Percentiles rank a stretch among this genome's conserved stretches.
Conservation (phyloP, 495 filamentous ascomycete species). For the Penicillium macrosclerotiorum region DNA sequence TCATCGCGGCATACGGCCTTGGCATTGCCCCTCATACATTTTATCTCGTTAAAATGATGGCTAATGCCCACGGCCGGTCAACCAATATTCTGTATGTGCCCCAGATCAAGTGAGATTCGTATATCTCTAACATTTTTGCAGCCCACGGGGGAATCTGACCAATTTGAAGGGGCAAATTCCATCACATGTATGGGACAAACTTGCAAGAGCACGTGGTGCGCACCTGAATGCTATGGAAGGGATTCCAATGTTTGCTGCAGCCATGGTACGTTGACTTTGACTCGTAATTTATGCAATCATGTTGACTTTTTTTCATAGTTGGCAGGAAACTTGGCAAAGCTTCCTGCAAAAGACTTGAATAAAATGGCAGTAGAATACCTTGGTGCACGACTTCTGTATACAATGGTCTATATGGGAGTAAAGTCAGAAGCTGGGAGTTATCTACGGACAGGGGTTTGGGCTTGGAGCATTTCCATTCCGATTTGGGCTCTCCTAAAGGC, state of each 20-base stretch:
- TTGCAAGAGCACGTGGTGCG: slow-evolving; percentile 23
- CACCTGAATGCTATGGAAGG: slow-evolving; percentile 31
- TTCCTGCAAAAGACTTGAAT: slow-evolving; percentile 24
- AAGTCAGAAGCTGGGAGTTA: slow-evolving; percentile 22
- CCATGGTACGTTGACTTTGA: slow-evolving; percentile 16
- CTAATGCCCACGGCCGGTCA: slow-evolving; percentile 24
- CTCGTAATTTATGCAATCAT: neutral
- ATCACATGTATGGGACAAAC: slow-evolving; percentile 22
- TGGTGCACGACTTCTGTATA: slow-evolving; percentile 21
- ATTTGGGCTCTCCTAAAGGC: slow-evolving; percentile 22
- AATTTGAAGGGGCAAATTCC: slow-evolving; percentile 23
- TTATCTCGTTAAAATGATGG: slow-evolving; percentile 30
- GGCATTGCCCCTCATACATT: slow-evolving; percentile 26
- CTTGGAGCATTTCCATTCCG: slow-evolving; percentile 28
- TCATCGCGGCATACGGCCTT: slow-evolving; percentile 25
- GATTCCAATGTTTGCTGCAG: slow-evolving; percentile 27
- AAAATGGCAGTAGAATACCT: slow-evolving; percentile 23
- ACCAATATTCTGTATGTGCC: slow-evolving; percentile 22
- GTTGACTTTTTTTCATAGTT: slow-evolving; percentile 11
- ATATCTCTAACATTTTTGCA: neutral
- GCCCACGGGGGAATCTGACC: slow-evolving; percentile 28
- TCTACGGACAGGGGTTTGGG: slow-evolving; percentile 26
- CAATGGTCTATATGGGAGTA: slow-evolving; percentile 24
- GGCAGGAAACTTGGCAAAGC: slow-evolving; percentile 25
- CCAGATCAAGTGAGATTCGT: no score